Base-by-base conservation (phyloP, 371 early-diverging fungal genomes). In the Saksenaea vasiformis region DNA sequence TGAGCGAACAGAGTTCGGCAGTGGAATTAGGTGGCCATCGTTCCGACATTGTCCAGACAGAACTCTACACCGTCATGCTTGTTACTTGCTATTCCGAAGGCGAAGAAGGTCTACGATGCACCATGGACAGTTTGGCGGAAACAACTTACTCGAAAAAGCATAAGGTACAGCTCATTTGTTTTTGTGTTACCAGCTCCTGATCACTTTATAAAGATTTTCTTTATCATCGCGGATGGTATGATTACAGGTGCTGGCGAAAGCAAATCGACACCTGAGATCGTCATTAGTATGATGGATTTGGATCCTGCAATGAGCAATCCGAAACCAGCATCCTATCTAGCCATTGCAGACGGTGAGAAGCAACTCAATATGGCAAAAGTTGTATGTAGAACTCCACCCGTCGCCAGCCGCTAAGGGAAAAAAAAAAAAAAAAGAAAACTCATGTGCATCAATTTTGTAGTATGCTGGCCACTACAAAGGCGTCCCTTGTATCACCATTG, bases 291-390 rank as follows among this genome's bases (percentile, higher is more conserved):
- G 87, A 63, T 93, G 79, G 90, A 89, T 54, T 65, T 87, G 5
- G 85, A 85, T 3, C 82, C 88, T 26, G 79, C 82, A 13, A 74
- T 79, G 65, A 66, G 76, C 24, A 78, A 80, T 3, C 91, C 73
- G 7, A 87, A 85, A 66, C 74, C 90, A 24, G 79, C 86, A 44
- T 83, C 88, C 39, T 99, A 98, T 72, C 75, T 97, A n/a, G 93
- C 98, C 38, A 89, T 98, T 58, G 95, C 95, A 1, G 88, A 93
- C 60, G 99, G 98, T 35, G 78, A 85, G 59, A 94, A 93, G 74
- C 94, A 93, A 64, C 85, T 92, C 68, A 99, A 99, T 71, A 92
- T 92, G 91, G 97, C 97, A 37, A 91, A 90, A 77, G 90, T 95
- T 36, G 79, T 78, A 56, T 15, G 17, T 1, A 60, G 31, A 13